Percentiles rank a stretch among this genome's conserved stretches.
These are phyloP conservation scores for Eucalyptus sp. DNA, from an alignment of 345 rosid species.

Conservation along the genomic window DNA sequence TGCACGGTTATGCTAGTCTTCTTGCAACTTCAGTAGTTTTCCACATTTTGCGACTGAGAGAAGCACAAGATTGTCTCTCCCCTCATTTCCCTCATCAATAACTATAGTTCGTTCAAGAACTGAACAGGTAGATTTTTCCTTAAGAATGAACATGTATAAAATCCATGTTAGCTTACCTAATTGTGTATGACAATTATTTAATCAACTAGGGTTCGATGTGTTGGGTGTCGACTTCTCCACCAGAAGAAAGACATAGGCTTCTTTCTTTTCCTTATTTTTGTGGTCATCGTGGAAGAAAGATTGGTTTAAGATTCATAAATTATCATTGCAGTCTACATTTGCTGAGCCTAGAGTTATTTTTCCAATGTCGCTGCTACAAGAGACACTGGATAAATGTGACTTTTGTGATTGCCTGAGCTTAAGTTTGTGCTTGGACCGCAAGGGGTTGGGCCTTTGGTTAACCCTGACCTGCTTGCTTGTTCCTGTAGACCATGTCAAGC, in stretches of 20 bases:
- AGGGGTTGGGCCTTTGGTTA: background rate
- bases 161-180: background rate
- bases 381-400: background rate
- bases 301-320: background rate
- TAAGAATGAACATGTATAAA: background rate
- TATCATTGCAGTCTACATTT: background rate
- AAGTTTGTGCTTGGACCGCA: background rate
- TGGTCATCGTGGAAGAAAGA: background rate
- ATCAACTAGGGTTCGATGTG: background rate
- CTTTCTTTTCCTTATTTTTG: background rate
- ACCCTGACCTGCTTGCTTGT: background rate
- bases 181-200: background rate
- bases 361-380: background rate
- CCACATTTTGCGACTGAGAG: background rate
- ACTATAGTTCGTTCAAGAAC: background rate
- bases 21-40: background rate
- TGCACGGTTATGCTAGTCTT: background rate
- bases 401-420: background rate
- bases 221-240: background rate
- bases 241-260: background rate
- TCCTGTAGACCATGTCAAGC: background rate
- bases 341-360: background rate
- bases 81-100: background rate
- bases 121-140: background rate
- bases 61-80: background rate